Conservation (phyloP, 495 filamentous ascomycete species). For the Oidiodendron maius region DNA sequence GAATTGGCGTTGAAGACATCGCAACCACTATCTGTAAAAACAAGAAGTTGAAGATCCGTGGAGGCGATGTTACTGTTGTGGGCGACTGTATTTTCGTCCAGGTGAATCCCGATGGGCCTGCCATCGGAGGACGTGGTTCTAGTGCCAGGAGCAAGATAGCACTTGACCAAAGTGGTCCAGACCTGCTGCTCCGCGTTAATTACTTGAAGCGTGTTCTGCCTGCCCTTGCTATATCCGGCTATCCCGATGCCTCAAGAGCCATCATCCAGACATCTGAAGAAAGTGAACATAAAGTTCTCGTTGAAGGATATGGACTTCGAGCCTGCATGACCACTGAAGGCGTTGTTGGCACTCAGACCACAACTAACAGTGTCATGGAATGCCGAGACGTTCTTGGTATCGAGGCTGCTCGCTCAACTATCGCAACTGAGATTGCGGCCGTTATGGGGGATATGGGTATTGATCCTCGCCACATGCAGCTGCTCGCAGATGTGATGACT, state of each 20-base stretch:
- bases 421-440: conserved; percentile 68
- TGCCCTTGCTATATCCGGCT: conserved; percentile 74
- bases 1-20: conserved; percentile 65
- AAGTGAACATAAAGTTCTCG: conserved; percentile 64
- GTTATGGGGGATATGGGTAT: conserved; percentile 95
- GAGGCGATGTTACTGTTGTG: conserved; percentile 43
- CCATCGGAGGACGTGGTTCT: conserved; percentile 4
- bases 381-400: conserved; percentile 90
- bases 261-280: conserved; percentile 67
- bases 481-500: conserved; percentile 98
- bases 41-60: conserved; percentile 69
- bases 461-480: conserved; percentile 96
- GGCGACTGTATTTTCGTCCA: conserved; percentile 48
- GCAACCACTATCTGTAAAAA: conserved; percentile 62
- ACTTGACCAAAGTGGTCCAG: conserved; percentile 46
- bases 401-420: conserved; percentile 83
- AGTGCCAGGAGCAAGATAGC: conserved; percentile 19
- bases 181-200: conserved; percentile 76
- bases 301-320: conserved; percentile 89
- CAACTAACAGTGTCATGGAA: conserved; percentile 88
- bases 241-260: conserved; percentile 76
- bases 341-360: conserved; percentile 65
- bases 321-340: conserved; percentile 90
- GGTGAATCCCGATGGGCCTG: conserved; percentile 20
- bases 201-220: conserved; percentile 78